Base-by-base conservation (phyloP, 2,329 filamentous ascomycete genomes). In the Trichoderma koningii region DNA sequence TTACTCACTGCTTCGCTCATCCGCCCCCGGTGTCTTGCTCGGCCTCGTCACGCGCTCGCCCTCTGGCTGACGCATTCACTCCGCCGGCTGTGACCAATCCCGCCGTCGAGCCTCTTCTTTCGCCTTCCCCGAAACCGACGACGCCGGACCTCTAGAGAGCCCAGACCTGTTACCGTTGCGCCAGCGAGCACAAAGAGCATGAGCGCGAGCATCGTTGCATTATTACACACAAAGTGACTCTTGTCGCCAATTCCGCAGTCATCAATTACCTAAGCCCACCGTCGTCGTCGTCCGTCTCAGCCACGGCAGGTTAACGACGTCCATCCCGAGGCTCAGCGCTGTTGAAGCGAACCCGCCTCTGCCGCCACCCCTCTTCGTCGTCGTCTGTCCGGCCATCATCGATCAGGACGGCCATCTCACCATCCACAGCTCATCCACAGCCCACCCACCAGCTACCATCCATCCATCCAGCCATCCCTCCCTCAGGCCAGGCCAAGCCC, bases 71-170 rank as follows among this genome's bases (percentile, higher is more conserved):
- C 63, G 44, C 64, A 63, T 55, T 66, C 64, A 53, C 57, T 61
- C 41, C 42, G 47, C 45, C 26, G 23, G 14, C 41, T 23, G 61
- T 52, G 57, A 64, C 67, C 68, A 67, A 66, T 68, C 65, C 41
- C 42, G 26, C 55, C 28, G 38, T 42, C 63, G 28, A 67, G 51
- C 44, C 28, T 34, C 59, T 66, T 69, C 67, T 65, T 7, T 70
- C 69, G 69, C 65, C 68, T 68, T 68, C 65, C 44, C 69, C 68
- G 68, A 68, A 53, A 57, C 63, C 66, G 64, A 66, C 44, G 60
- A 55, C 48, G 44, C 64, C 64, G 56, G 21, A 7, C 10, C 23
- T 55, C 51, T 21, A 12, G 30, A 34, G 30, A 23, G 19, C 47
- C 52, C 21, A 38, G 47, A 28, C 23, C 5, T 34, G 48, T 28